Evolutionary conservation across 2,329 filamentous ascomycete genomes (phyloP).

Genomic region (Neurospora sp.): DNA sequence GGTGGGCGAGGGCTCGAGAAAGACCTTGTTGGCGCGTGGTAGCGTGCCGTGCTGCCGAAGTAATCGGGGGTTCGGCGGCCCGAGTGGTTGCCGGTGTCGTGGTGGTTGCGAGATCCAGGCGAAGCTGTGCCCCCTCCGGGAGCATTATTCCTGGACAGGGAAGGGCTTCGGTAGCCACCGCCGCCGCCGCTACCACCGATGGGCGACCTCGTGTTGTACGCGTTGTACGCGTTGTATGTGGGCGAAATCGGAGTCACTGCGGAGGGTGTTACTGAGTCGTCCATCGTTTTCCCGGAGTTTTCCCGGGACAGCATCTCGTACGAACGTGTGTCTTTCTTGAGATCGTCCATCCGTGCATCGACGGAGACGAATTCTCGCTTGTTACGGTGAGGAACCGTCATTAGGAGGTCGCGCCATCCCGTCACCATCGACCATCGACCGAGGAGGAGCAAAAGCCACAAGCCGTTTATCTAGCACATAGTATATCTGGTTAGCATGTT

Average conservation of each 20-base stretch:
- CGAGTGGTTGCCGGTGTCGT: slow-evolving; percentile 13
- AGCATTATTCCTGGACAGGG: slow-evolving; percentile 10
- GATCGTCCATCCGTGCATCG: slow-evolving; percentile 55
- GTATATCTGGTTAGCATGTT: slow-evolving; percentile 4
- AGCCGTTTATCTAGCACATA: slow-evolving; percentile 57
- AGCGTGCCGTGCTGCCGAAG: slow-evolving; percentile 44
- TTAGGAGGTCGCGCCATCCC: slow-evolving; percentile 67
- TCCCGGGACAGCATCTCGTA: slow-evolving; percentile 72
- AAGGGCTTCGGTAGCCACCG: slow-evolving; percentile 11
- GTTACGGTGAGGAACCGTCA: slow-evolving; percentile 34
- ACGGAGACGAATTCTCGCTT: slow-evolving; percentile 82
- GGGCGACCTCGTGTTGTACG: slow-evolving; percentile 12
- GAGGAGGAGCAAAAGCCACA: slow-evolving; percentile 77
- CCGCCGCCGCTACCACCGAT: slow-evolving; percentile 1
- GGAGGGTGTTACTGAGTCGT: slow-evolving; percentile 41
- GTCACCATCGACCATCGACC: slow-evolving; percentile 75
- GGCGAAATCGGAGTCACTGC: slow-evolving; percentile 23
- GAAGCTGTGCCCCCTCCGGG: slow-evolving; percentile 1
- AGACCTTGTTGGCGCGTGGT: slow-evolving; percentile 44
- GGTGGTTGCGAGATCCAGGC: slow-evolving; percentile 1
- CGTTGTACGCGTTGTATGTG: slow-evolving; percentile 4
- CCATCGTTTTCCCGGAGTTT: slow-evolving; percentile 31
- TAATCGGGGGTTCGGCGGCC: slow-evolving; percentile 44
- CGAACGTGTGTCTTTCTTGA: slow-evolving; percentile 55
- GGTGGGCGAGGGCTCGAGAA: slow-evolving; percentile 45